Conservation (phyloP, 768 basidiomycete genomes). For the Exidia glandulosa region DNA sequence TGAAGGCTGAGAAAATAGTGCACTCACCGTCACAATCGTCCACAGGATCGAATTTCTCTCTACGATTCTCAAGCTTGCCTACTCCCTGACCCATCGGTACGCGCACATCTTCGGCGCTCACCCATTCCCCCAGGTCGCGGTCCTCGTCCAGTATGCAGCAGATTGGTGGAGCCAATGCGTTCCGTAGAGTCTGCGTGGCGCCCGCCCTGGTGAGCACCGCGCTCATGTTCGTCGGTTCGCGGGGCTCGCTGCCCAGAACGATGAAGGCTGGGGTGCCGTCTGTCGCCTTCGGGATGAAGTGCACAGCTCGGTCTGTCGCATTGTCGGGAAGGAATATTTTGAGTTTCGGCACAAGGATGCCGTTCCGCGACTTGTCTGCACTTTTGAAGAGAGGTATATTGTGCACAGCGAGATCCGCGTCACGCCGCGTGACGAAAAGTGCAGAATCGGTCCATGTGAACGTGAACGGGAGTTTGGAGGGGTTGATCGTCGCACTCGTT, state of each 20-base stretch:
- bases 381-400: conserved; percentile 16
- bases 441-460: conserved; percentile 17
- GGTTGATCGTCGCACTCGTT: neutral
- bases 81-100: conserved; percentile 12
- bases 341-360: conserved; percentile 10
- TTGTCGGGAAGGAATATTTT: conserved; percentile 14
- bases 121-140: conserved; percentile 16
- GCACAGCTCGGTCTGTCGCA: conserved; percentile 11
- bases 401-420: conserved; percentile 9
- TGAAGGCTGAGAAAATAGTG: neutral
- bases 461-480: conserved; percentile 16
- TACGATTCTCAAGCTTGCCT: conserved; percentile 14
- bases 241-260: neutral
- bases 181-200: neutral
- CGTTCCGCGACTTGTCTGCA: neutral
- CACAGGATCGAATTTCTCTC: conserved; percentile 17
- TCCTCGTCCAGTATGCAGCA: conserved; percentile 11
- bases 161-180: conserved; percentile 5
- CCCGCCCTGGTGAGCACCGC: neutral
- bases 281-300: conserved; percentile 12
- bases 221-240: neutral
- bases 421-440: conserved; percentile 15
- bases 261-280: neutral
- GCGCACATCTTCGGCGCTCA: neutral
- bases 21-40: conserved; percentile 5